Evolutionary conservation across 495 filamentous ascomycete genomes (phyloP).

Genomic region (Mytilinidion resinicola): DNA sequence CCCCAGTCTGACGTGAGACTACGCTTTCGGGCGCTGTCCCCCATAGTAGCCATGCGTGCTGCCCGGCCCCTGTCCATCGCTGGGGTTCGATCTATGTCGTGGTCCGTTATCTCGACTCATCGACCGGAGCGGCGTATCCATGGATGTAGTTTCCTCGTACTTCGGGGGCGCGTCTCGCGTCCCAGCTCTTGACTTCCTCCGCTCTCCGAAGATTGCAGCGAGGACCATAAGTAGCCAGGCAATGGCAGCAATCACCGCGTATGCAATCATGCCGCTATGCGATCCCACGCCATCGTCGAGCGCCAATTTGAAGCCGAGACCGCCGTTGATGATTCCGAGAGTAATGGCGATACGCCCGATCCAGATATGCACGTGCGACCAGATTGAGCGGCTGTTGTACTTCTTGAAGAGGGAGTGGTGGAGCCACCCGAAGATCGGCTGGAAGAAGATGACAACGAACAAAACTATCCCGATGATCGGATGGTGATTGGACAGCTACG

Average conservation of each 20-base stretch:
- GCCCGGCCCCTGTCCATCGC: too few species aligned
- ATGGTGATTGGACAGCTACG: slow-evolving; percentile 27
- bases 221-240: slow-evolving; percentile 21
- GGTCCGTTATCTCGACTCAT: neutral
- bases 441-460: slow-evolving; percentile 34
- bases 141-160: slow-evolving; percentile 9
- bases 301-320: slow-evolving; percentile 35
- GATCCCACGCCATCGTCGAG: slow-evolving; percentile 6
- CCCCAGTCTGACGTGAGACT: too few species aligned
- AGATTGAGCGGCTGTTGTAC: slow-evolving; percentile 30
- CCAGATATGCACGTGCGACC: slow-evolving; percentile 38
- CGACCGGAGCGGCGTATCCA: slow-evolving; percentile 1
- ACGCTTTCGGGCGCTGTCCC: too few species aligned
- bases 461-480: slow-evolving; percentile 37
- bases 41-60: neutral
- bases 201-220: slow-evolving; percentile 19
- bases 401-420: slow-evolving; percentile 39
- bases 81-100: too few species aligned
- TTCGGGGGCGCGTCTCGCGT: slow-evolving; percentile 13
- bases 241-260: slow-evolving; percentile 24
- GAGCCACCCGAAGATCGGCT: slow-evolving; percentile 34
- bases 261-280: slow-evolving; percentile 21
- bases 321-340: slow-evolving; percentile 39
- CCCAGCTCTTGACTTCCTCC: slow-evolving; percentile 2
- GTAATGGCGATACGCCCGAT: slow-evolving; percentile 34